Evolutionary conservation across 495 filamentous ascomycete genomes (phyloP).

Genomic region (Neurospora intermedia): DNA sequence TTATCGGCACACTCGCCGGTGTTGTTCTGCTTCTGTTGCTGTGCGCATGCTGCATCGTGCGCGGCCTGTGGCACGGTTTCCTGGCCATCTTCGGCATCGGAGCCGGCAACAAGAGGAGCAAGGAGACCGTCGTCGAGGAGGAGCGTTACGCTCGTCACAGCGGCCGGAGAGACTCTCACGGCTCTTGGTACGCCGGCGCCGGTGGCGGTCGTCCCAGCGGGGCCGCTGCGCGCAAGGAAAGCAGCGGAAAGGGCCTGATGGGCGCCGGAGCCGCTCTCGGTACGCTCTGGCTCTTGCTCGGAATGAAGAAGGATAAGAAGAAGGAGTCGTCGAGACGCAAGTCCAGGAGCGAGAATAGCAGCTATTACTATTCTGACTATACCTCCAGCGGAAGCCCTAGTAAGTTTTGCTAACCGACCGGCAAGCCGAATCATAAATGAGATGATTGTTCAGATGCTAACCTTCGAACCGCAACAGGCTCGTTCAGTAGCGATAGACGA

Average conservation of each 20-base stretch:
- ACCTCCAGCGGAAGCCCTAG: constrained; percentile 38
- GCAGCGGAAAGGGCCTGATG: constrained; percentile 41
- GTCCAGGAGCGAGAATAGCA: constrained; percentile 38
- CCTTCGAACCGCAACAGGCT: constrained; percentile 23
- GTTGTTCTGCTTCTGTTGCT: constrained; percentile 60
- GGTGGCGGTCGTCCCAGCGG: constrained; percentile 38
- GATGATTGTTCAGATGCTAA: not conserved
- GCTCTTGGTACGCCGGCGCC: constrained; percentile 53
- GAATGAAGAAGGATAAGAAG: constrained; percentile 58
- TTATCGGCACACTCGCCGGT: constrained; percentile 75
- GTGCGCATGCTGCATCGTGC: constrained; percentile 64
- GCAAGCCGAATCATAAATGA: constrained; percentile 11
- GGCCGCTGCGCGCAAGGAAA: constrained; percentile 43
- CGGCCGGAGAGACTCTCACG: constrained; percentile 29
- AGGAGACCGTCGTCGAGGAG: constrained; percentile 52
- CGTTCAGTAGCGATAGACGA: constrained; percentile 24
- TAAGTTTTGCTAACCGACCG: constrained; percentile 24
- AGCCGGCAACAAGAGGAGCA: constrained; percentile 30
- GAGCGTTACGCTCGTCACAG: constrained; percentile 51
- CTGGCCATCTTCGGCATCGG: constrained; percentile 58
- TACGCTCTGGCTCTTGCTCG: constrained; percentile 60
- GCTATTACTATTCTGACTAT: constrained; percentile 37
- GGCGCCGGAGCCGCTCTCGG: constrained; percentile 52
- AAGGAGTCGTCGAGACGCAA: constrained; percentile 29
- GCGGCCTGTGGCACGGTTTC: constrained; percentile 51